Percentiles rank a stretch among this genome's conserved stretches.
Evolutionary conservation across 2,329 filamentous ascomycete species (phyloP).

Genomic region (Harringtonia lauricola): DNA sequence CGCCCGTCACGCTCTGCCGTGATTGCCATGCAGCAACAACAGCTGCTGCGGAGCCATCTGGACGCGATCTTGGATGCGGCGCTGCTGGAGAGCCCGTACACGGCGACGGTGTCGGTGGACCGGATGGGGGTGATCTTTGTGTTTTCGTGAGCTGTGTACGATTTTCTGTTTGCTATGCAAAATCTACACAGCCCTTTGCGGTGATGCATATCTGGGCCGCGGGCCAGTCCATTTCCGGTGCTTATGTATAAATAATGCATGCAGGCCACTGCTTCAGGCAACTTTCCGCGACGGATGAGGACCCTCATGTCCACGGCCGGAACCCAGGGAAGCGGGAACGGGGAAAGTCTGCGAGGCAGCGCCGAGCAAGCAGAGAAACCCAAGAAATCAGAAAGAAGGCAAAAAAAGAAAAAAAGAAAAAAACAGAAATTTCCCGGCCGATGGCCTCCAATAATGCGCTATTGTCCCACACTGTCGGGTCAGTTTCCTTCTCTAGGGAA

Average conservation of each 20-base stretch:
- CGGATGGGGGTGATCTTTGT: conserved; percentile 83
- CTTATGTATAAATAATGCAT: too few species aligned
- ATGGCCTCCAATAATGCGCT: too few species aligned
- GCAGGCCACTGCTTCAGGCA: too few species aligned
- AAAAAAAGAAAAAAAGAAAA: background rate
- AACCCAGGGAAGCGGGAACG: too few species aligned
- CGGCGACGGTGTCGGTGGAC: conserved; percentile 87
- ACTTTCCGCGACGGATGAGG: too few species aligned
- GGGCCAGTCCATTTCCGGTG: too few species aligned
- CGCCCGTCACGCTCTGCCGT: conserved; percentile 65
- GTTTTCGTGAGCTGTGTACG: conserved; percentile 38
- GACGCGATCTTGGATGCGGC: conserved; percentile 82
- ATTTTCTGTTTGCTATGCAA: background rate
- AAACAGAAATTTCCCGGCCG: too few species aligned
- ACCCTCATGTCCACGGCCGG: too few species aligned
- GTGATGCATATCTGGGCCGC: too few species aligned
- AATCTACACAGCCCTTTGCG: too few species aligned
- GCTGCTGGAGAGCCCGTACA: conserved; percentile 80
- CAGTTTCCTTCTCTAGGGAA: background rate
- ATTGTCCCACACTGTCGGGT: conserved; percentile 2
- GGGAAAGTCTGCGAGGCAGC: too few species aligned
- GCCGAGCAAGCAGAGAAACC: too few species aligned
- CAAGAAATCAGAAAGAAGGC: background rate
- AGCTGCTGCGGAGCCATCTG: conserved; percentile 73
- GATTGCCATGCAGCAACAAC: conserved; percentile 79